Base-by-base conservation (phyloP, 768 basidiomycete genomes). In the Russula sp. region DNA sequence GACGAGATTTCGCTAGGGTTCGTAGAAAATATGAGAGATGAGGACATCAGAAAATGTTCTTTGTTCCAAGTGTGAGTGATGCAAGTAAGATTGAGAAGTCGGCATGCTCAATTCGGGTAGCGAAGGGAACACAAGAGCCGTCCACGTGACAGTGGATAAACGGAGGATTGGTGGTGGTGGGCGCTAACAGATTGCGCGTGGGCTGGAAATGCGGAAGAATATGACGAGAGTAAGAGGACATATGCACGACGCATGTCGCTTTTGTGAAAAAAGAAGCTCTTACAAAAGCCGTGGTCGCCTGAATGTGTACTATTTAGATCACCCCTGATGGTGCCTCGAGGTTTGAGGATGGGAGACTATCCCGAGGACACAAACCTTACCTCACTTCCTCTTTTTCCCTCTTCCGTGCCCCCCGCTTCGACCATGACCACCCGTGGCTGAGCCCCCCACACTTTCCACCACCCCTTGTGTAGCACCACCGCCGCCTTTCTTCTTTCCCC, bases 381-480 rank as follows among this genome's bases (percentile, higher is more conserved):
- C 16, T 54, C 79, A 87, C 77, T 83, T 86, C 75, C 82, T 86
- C 78, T 86, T 88, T 78, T 85, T 88, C 55, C 82, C 80, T 72
- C 85, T 88, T 55, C 73, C 71, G 49, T 74, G 75, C 10, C 79
- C 77, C 58, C 77, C 77, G 49, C 77, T 73, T 35, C 68, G 62
- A 57, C 70, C 60, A 62, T 59, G 77, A 70, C 76, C 70, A 66
- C 74, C 70, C 37, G 73, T 70, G 37, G 72, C 57, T 42, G 66
- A 64, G 59, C 70, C 62, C 32, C 73, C 67, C n/a, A 73, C 68
- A 18, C 61, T 70, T 55, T 73, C 74, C 50, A 82, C 80, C 34
- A 78, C 70, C 13, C 90, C 90, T 74, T 91, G 90, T 14, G 87
- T 91, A 22, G 89, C 88, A 10, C 80, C 79, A 44, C 84, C 84